phyloP scores from a whole-genome alignment of 108 stramenopile species.

The Nitzschia palea region DNA sequence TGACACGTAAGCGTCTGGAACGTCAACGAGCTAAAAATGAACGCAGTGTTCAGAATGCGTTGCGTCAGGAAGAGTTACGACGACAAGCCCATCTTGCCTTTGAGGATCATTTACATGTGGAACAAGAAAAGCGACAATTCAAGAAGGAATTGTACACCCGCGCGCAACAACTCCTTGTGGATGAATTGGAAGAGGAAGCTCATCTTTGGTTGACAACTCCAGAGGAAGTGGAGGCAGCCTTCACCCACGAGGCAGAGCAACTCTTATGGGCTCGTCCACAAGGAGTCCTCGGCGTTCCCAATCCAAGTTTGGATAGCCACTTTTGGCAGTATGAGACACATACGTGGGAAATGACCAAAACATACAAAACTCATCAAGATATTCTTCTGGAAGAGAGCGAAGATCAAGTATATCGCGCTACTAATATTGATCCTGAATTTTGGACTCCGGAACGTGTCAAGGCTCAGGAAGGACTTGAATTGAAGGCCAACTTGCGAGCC shows the following conservation, averaged over 20 bases:
- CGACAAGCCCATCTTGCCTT: constrained; percentile 51
- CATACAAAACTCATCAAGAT: constrained; percentile 64
- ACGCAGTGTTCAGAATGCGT: constrained; percentile 53
- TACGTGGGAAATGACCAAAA: constrained; percentile 66
- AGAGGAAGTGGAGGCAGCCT: constrained; percentile 82
- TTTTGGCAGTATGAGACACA: constrained; percentile 84
- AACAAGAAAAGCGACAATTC: constrained; percentile 56
- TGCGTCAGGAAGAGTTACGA: constrained; percentile 45
- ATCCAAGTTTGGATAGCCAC: constrained; percentile 65
- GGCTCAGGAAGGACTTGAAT: constrained; percentile 48
- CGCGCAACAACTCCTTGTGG: constrained; percentile 65
- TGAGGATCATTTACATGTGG: constrained; percentile 56
- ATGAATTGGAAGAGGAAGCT: constrained; percentile 78
- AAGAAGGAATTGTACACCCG: constrained; percentile 46
- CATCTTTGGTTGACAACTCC: constrained; percentile 73
- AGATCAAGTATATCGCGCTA: constrained; percentile 59
- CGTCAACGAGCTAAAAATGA: constrained; percentile 77
- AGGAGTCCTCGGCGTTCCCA: constrained; percentile 71
- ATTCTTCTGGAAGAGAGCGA: constrained; percentile 62
- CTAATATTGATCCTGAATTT: constrained; percentile 60
- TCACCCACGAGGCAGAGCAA: constrained; percentile 64
- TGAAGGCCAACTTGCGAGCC: constrained; percentile 75
- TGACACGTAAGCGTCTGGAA: constrained; percentile 55
- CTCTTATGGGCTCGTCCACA: constrained; percentile 67
- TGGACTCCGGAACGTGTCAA: constrained; percentile 73